Base-by-base conservation (phyloP, 345 rosid genomes). In the Arabidopsis thaliana region DNA sequence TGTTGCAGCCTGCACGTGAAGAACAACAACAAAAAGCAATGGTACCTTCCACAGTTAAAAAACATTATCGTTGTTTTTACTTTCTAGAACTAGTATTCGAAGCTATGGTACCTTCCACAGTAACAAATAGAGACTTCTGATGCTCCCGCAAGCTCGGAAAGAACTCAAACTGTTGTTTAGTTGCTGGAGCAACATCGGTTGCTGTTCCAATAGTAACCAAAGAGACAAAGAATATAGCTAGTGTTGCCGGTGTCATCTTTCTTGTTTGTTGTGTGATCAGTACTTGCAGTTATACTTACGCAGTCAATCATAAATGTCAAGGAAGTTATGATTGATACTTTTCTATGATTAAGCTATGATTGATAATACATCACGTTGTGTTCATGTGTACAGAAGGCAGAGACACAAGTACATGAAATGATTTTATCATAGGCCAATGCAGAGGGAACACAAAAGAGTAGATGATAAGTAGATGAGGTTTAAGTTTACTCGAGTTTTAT, bases 1-100 rank as follows among this genome's bases (percentile, higher is more conserved):
- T 93, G 81, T 84, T 88, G 89, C 96, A 90, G 14, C 97, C 97
- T 76, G 87, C 52, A 76, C 30, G 42, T 61, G 58, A n/a, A 67
- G 8, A 62, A 23, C 8, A 65, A 28, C 68, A 59, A 20, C 40
- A n/a, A 69, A 49, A 69, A 13, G 1, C 25, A 28, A 28, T 28
- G 32, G 32, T 28, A 28, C 32, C 32, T 28, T 28, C 32, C 32
- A 28, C 2, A 28, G 32, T 28, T 16, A 16, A 28, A 28, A 28
- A 28, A 28, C 2, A 3, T 28, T 28, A 28, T 28, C 23, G 23
- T 68, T 38, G 52, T 41, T 28, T 2, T 2, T 28, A 28, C 32
- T 28, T 51, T 32, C 5, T 13, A 52, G 36, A 42, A 52, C 22
- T n/a, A 20, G 61, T 7, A 46, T 65, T 56, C 1, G 16, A 22